These are phyloP conservation scores for Termitomyces sp. DNA, from an alignment of 768 basidiomycete species.

Conservation along the genomic window DNA sequence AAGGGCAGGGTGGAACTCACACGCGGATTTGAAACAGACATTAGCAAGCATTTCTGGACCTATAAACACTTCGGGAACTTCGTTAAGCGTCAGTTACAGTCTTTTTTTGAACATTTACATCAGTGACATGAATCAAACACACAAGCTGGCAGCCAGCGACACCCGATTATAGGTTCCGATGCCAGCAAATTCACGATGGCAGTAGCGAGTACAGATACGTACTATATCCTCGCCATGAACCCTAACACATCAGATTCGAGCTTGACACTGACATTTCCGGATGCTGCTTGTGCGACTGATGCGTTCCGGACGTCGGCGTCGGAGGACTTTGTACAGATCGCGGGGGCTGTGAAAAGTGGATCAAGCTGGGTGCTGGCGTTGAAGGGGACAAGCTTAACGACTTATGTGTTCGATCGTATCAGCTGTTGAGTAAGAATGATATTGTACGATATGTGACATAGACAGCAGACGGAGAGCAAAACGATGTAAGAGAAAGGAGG, in stretches of 20 bases:
- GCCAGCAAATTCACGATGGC: constrained; percentile 26
- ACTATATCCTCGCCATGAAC: constrained; percentile 29
- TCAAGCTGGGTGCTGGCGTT: constrained; percentile 23
- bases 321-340: constrained; percentile 27
- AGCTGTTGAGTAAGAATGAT: constrained; percentile 16
- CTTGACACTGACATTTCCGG: constrained; percentile 27
- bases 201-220: constrained; percentile 21
- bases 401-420: constrained; percentile 24
- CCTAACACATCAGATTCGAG: constrained; percentile 22
- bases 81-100: constrained; percentile 27
- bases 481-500: neutral
- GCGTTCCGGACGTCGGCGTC: constrained; percentile 25
- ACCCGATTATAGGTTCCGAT: constrained; percentile 24
- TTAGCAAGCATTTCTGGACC: constrained; percentile 33
- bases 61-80: constrained; percentile 36
- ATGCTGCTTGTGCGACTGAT: constrained; percentile 21
- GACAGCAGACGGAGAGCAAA: constrained; percentile 5
- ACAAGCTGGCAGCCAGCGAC: constrained; percentile 30
- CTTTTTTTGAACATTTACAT: neutral
- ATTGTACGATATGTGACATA: neutral
- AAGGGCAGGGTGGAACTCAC: neutral
- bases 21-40: constrained; percentile 13
- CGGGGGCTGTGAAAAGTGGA: constrained; percentile 19
- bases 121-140: neutral
- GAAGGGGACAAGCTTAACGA: constrained; percentile 27